Evolutionary conservation across 495 filamentous ascomycete genomes (phyloP).

Genomic region (Rhizodiscina lignyota): DNA sequence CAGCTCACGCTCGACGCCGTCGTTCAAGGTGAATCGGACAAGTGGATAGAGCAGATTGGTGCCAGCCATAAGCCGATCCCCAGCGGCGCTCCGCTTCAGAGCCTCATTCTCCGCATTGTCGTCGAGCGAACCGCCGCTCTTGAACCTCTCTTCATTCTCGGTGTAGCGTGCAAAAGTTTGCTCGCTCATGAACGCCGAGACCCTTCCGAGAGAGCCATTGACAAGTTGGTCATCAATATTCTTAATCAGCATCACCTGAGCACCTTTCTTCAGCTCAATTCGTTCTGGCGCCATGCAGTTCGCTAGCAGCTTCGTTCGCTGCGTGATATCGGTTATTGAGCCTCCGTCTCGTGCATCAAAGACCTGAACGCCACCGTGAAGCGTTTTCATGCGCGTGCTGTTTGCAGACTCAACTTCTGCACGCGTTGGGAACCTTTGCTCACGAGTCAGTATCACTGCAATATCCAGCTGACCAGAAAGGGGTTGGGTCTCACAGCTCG

Average conservation of each 20-base stretch:
- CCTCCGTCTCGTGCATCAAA: constrained; percentile 69
- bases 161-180: constrained; percentile 48
- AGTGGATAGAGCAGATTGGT: constrained; percentile 46
- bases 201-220: constrained; percentile 81
- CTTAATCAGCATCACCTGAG: constrained; percentile 99
- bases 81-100: constrained; percentile 14
- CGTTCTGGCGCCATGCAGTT: constrained; percentile 82
- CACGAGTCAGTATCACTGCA: background rate
- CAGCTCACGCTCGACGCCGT: constrained; percentile 60
- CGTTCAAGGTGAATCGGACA: constrained; percentile 63
- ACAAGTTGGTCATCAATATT: constrained; percentile 90
- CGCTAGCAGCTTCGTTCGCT: constrained; percentile 60
- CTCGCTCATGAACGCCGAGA: constrained; percentile 77
- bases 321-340: constrained; percentile 40
- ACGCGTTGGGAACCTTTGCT: constrained; percentile 66
- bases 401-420: constrained; percentile 83
- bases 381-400: constrained; percentile 45
- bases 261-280: constrained; percentile 72
- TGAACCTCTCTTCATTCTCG: constrained; percentile 20
- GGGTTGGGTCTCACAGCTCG: constrained; percentile 45
- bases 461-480: background rate
- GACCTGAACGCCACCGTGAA: constrained; percentile 47
- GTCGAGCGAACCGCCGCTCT: no score
- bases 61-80: constrained; percentile 18
- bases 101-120: constrained; percentile 25